Base-by-base conservation (phyloP, 371 early-diverging fungal species). In the Mucor irregularis region DNA sequence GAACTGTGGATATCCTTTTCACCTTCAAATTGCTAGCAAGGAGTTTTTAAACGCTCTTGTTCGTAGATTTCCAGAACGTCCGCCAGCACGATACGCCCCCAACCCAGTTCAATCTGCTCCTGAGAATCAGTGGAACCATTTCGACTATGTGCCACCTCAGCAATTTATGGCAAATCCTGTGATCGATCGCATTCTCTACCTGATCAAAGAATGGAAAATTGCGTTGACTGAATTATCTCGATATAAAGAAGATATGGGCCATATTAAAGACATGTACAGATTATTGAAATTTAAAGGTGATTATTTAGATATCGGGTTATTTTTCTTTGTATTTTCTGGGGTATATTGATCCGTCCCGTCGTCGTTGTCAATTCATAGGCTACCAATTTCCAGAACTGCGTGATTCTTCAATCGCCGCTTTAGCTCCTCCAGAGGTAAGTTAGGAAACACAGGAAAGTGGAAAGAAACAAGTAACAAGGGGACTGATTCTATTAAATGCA, bases 1-100 rank as follows among this genome's bases (percentile, higher is more conserved):
- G 73, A 97, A 97, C 68, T 96, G 97, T 71, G 97, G 97, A 0
- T 93, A 94, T 69, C 87, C 98, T 0, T 95, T 98, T 61, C 97
- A 98, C 58, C 78, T 93, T 56, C 94, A 96, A 62, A 85, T 98
- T 38, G 88, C 90, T 17, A 87, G 91, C 28, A 94, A 95, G 62
- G 98, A 97, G 56, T 97, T 98, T 65, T 73, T 98, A 49, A 96
- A 95, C 70, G 93, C 91, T 49, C 84, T 98, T 29, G 94, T 96
- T 21, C 79, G 88, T 31, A 80, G 88, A 56, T 97, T 97, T 58
- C 97, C 98, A 5, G 93, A 93, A 49, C 74, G 82, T 11, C 91
- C 93, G 4, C 83, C 83, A 22, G 85, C 86, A 61, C 48, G 66
- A 51, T 65, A 65, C 34, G 61, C 62, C 3, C 66, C 66, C 16